Evolutionary conservation across 768 basidiomycete species (phyloP), one percentile per base, ranked within the genome.

Genomic region (Grammothele lineata): DNA sequence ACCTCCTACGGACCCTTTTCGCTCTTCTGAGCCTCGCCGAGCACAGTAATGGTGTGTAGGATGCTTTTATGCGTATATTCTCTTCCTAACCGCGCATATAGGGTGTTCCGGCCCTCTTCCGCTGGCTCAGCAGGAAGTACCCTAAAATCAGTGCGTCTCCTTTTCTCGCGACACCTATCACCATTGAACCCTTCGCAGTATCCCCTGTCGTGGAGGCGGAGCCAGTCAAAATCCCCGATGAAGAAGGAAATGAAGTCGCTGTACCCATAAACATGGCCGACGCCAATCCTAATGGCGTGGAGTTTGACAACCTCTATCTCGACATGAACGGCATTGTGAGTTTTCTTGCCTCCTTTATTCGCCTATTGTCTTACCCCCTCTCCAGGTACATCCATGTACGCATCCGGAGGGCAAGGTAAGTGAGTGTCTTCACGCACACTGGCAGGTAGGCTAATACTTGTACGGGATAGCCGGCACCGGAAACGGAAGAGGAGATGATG

Each of bases 401-500:
- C 96, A 99, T 63, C 96, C 96, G 0, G 96, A 98, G 68, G 95
- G 94, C 61, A 94, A 88, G 76, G 91, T 83, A 50, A 37, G 73
- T 57, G 37, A 22, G 25, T 14, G 9, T 26, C 38, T 19, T 6
- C 3, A 26, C 33, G 18, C 3, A 38, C 21, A 40, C 19, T n/a
- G 27, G 43, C 45, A 15, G 8, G 1, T 3, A n/a, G 24, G 22
- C 44, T 36, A 45, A 45, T 45, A 2, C 10, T 17, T 12, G 39
- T 25, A 36, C 36, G n/a, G 10, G 40, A 25, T 57, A 94, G 86
- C 93, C 95, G 27, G 83, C 96, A 5, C 96, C 96, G 0, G 92
- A 96, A 66, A 97, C 93, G 2, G 96, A 99, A 64, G 91, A 93
- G 62, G 93, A 96, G 41, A 99, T 99, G 96, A 99, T 99, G 96